These are phyloP conservation scores for Alternaria brassicicola DNA, from an alignment of 2,329 filamentous ascomycete species.

Conservation along the genomic window DNA sequence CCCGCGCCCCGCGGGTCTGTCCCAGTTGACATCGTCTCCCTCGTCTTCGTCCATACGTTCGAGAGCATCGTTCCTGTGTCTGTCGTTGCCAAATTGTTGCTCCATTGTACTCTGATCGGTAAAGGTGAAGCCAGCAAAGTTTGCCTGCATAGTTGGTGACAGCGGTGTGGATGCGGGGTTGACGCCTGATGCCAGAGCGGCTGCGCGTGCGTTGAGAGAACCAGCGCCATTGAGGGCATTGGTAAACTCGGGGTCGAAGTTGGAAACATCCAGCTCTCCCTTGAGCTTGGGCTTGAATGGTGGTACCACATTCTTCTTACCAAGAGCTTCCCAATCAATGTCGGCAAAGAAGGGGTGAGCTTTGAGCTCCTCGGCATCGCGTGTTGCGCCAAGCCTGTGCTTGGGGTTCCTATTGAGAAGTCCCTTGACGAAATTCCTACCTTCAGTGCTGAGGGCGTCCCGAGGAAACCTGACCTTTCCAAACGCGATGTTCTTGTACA, in stretches of 20 bases:
- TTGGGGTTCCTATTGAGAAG: conserved; percentile 95
- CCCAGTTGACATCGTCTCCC: conserved; percentile 51
- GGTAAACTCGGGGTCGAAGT: conserved; percentile 98
- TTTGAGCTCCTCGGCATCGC: conserved; percentile 93
- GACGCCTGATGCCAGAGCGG: conserved; percentile 78
- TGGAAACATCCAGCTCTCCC: conserved; percentile 93
- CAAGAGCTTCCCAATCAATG: conserved; percentile 87
- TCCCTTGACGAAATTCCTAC: conserved; percentile 97
- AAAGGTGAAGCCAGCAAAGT: conserved; percentile 98
- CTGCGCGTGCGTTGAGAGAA: conserved; percentile 89
- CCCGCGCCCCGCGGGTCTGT: conserved; percentile 48
- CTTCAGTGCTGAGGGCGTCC: conserved; percentile 92
- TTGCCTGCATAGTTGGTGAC: conserved; percentile 94
- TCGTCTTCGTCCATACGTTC: conserved; percentile 55
- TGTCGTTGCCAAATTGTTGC: conserved; percentile 66
- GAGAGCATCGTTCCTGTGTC: conserved; percentile 45
- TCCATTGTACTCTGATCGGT: conserved; percentile 97
- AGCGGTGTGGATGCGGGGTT: conserved; percentile 89
- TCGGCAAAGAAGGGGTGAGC: conserved; percentile 93
- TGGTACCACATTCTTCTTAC: conserved; percentile 90
- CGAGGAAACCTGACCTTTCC: conserved; percentile 96
- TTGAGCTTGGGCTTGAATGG: conserved; percentile 98
- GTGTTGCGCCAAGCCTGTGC: conserved; percentile 87
- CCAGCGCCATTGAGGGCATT: conserved; percentile 85
- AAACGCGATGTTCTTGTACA: conserved; percentile 99